Conservation (phyloP, 2,329 filamentous ascomycete species). For the Seiridium cupressi region DNA sequence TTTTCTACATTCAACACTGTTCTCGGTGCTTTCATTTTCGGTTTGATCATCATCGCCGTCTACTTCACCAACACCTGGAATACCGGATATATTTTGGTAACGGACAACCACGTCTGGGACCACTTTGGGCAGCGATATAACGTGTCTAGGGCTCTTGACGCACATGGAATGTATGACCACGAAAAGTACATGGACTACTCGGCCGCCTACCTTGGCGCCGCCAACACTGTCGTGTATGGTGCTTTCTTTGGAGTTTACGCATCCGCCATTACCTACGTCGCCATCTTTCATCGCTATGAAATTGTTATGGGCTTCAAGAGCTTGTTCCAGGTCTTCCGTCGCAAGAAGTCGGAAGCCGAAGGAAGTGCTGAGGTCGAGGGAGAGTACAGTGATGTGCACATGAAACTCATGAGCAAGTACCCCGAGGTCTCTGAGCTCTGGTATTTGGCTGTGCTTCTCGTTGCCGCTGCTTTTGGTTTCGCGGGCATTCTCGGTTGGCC, state of each 20-base stretch:
- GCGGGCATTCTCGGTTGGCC: conserved; percentile 46
- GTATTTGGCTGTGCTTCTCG: neutral
- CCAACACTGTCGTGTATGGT: conserved; percentile 3
- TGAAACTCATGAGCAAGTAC: conserved; percentile 25
- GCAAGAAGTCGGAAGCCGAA: neutral
- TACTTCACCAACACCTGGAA: conserved; percentile 23
- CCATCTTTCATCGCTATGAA: conserved; percentile 22
- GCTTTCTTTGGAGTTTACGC: neutral
- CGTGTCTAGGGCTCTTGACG: conserved; percentile 5
- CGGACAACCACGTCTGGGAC: conserved; percentile 1
- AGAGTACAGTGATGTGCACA: conserved; percentile 18
- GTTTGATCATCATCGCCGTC: conserved; percentile 15
- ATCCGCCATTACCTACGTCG: conserved; percentile 16
- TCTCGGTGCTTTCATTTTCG: conserved; percentile 15
- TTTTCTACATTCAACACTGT: conserved; percentile 18
- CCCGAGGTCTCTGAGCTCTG: conserved; percentile 16
- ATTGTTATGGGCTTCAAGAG: conserved; percentile 9
- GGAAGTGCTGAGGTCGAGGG: neutral
- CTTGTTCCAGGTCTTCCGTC: neutral
- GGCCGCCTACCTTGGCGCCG: neutral
- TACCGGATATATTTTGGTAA: conserved; percentile 29
- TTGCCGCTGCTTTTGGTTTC: conserved; percentile 37
- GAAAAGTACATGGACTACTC: conserved; percentile 15
- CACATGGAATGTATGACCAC: conserved; percentile 13
- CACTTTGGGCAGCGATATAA: conserved; percentile 6